Evolutionary conservation across 306 rosid species (phyloP), one percentile per base, ranked within the genome.

Genomic region (Prunus dulcis): DNA sequence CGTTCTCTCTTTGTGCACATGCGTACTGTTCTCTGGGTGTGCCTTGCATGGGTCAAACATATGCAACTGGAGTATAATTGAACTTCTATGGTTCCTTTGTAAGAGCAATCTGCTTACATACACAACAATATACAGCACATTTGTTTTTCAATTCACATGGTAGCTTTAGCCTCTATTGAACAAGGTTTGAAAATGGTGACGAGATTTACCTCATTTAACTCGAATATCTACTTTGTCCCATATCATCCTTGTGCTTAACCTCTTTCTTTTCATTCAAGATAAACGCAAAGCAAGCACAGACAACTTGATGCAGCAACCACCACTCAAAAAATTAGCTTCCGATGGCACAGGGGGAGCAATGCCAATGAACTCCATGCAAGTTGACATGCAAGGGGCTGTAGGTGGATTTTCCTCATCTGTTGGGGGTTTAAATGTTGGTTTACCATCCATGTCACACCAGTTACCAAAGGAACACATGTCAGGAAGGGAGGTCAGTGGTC

Each of bases 221-320:
- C 63, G 12, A 61, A 41, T 7, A 63, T 43, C 66, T 51, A 3
- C 18, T 41, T 58, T 56, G 74, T 49, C 53, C 32, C 50, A 10
- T 18, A 45, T 27, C 58, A 56, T 77, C 56, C 30, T 82, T 30
- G 32, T 72, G 64, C 34, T 56, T 14, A 17, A 14, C 71, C 3
- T 50, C 73, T 67, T 79, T 55, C 61, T 46, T 46, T 50, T 73
- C 32, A 64, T 82, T 69, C 69, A 65, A 91, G 98, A 87, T 71
- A 93, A 93, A 86, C 96, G 93, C 64, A 93, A 87, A 78, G 92
- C 93, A 53, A 93, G 87, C 81, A 27, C 83, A 2, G 92, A 87
- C 87, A 88, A 91, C 87, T 64, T 84, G 55, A 83, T 82, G 85
- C 93, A 80, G 75, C 97, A 91, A 83, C 93, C 88, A 41, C 90